phyloP scores from a whole-genome alignment of 2,329 filamentous ascomycete species.

The Didymella pomorum region DNA sequence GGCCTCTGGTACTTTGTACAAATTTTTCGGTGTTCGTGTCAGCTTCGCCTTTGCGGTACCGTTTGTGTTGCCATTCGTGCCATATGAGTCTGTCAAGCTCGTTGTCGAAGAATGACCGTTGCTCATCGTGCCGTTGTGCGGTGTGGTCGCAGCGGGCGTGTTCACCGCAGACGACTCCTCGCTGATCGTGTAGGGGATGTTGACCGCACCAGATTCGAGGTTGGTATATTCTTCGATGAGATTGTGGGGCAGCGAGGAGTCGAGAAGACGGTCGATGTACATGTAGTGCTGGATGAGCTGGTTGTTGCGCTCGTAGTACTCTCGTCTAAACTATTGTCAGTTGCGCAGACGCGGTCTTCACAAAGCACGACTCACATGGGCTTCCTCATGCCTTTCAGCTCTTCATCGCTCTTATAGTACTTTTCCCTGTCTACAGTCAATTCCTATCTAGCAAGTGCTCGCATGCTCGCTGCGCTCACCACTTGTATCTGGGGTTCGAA shows the following conservation, averaged over 20 bases:
- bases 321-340: slow-evolving; percentile 60
- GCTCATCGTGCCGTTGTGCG: slow-evolving; percentile 27
- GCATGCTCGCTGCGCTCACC: too few species aligned
- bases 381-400: slow-evolving; percentile 75
- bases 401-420: slow-evolving; percentile 83
- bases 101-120: slow-evolving; percentile 23
- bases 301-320: slow-evolving; percentile 91
- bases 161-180: slow-evolving; percentile 64
- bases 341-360: not conserved
- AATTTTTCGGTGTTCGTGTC: slow-evolving; percentile 75
- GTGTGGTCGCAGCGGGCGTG: slow-evolving; percentile 29
- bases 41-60: slow-evolving; percentile 40
- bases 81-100: slow-evolving; percentile 44
- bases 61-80: slow-evolving; percentile 28
- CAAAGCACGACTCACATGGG: slow-evolving; percentile 62
- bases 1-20: slow-evolving; percentile 74
- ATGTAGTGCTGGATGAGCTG: slow-evolving; percentile 88
- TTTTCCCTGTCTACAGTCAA: slow-evolving; percentile 60
- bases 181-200: slow-evolving; percentile 77
- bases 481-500: slow-evolving; percentile 83
- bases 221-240: slow-evolving; percentile 88
- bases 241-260: slow-evolving; percentile 91
- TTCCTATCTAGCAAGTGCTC: too few species aligned
- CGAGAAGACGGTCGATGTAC: slow-evolving; percentile 89
- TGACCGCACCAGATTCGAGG: slow-evolving; percentile 64